phyloP scores from a whole-genome alignment of 768 basidiomycete genomes.

The Suillus plorans region DNA sequence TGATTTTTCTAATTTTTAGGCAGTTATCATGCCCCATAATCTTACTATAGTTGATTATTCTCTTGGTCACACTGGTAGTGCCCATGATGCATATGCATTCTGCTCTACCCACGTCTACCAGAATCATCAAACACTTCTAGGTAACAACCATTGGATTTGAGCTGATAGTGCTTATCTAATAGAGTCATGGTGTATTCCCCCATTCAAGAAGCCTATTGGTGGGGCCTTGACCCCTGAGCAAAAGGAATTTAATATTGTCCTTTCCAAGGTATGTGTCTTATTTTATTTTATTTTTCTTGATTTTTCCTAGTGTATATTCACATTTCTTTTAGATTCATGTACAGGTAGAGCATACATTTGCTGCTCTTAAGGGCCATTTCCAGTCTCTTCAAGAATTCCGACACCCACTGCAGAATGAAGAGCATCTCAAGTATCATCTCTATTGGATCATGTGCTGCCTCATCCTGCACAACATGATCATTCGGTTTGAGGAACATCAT shows the following conservation, averaged over 20 bases:
- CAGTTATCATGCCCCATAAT: neutral
- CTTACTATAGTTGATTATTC: neutral
- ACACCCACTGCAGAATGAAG: neutral
- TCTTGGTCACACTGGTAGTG: neutral
- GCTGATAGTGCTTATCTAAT: neutral
- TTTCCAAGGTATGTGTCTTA: neutral
- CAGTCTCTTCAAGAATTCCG: neutral
- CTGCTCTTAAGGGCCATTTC: neutral
- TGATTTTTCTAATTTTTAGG: neutral
- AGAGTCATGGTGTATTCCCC: neutral
- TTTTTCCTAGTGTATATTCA: neutral
- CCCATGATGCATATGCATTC: neutral
- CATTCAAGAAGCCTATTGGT: neutral
- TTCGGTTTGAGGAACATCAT: neutral
- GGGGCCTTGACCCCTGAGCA: neutral
- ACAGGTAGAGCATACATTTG: neutral
- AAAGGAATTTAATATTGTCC: neutral
- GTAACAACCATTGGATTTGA: neutral
- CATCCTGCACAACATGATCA: conserved; percentile 8
- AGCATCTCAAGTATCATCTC: neutral
- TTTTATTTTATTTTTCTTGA: neutral
- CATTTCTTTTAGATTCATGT: neutral
- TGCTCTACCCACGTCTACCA: neutral
- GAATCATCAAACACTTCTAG: neutral
- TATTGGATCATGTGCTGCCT: conserved; percentile 6